phyloP scores from a whole-genome alignment of 805 yeast species.

The Yarrowia sp. region DNA sequence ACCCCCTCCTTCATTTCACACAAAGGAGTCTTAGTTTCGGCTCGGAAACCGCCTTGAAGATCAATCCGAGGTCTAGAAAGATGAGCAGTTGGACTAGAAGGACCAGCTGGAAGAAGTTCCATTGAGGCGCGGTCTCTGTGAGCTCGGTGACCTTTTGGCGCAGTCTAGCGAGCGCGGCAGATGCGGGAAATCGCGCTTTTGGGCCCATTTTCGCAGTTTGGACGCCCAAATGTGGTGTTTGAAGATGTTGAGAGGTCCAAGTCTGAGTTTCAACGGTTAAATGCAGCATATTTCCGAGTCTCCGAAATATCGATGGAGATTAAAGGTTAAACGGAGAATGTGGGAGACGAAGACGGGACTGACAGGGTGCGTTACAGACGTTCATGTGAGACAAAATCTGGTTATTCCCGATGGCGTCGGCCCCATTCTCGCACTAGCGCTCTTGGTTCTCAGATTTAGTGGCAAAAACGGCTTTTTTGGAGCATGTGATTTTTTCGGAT shows the following conservation, averaged over 20 bases:
- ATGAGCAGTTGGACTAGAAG: slow-evolving; percentile 15
- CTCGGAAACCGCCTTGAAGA: neutral
- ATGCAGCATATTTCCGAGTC: slow-evolving; percentile 14
- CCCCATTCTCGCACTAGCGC: too few species aligned
- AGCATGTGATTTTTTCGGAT: too few species aligned
- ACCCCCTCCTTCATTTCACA: neutral
- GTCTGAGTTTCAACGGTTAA: slow-evolving; percentile 13
- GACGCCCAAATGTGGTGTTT: neutral
- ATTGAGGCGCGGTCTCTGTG: slow-evolving; percentile 1
- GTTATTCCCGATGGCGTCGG: too few species aligned
- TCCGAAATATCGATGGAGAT: slow-evolving; percentile 7
- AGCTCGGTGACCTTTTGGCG: neutral
- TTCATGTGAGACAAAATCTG: too few species aligned
- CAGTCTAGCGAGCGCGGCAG: neutral
- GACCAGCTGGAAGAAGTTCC: slow-evolving; percentile 14
- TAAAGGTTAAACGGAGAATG: neutral
- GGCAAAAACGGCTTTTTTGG: too few species aligned
- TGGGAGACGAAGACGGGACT: too few species aligned
- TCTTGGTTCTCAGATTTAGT: too few species aligned
- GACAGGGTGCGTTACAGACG: too few species aligned
- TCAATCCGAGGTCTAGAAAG: slow-evolving; percentile 6
- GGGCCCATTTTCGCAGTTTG: neutral
- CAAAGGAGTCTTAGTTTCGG: neutral
- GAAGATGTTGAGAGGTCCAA: neutral
- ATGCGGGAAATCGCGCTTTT: neutral